Base-by-base conservation (phyloP, 1,284 basidiomycete genomes). In the Caloboletus firmus region DNA sequence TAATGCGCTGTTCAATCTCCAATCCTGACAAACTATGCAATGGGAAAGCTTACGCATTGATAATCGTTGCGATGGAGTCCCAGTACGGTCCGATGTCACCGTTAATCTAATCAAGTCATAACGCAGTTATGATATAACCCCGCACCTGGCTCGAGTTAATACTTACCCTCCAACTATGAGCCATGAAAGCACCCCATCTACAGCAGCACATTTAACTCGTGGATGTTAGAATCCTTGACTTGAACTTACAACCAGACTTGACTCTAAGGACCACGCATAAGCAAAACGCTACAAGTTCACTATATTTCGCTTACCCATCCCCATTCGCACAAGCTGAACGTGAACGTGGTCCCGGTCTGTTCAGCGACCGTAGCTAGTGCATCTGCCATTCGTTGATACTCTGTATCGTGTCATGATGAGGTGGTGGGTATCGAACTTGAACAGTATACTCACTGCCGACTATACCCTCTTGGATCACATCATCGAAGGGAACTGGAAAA, bases 241-340 rank as follows among this genome's bases (percentile, higher is more conserved):
- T 79, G 74, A 1, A 81, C 81, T 22, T 79, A 67, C 46, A 81
- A 61, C 83, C 81, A 84, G 10, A 80, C 80, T 72, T 83, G 78
- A 59, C 74, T 74, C 83, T 83, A 58, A 24, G 52, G 18, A 18
- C n/a, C 18, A 26, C 22, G 8, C 28, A 20, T 63, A 22, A 60
- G 51, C 35, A 3, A 37, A 47, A 42, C 51, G 4, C 36, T 9
- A 37, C 24, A 32, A 36, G 37, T 17, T 28, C n/a, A 13, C 32
- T 41, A 24, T 24, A 24, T 24, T 24, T 24, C 15, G 70, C 76
- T 62, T 59, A 83, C 80, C 66, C 76, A 70, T 43, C 82, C 82
- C 82, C 82, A 84, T 64, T 83, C 72, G 57, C 82, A 84, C 39
- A 84, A 61, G 12, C 80, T 81, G 47, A 78, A 78, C 4, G 80